These are phyloP conservation scores for Quercus berberidifolia DNA, from an alignment of 306 rosid genomes.

Conservation along the genomic window DNA sequence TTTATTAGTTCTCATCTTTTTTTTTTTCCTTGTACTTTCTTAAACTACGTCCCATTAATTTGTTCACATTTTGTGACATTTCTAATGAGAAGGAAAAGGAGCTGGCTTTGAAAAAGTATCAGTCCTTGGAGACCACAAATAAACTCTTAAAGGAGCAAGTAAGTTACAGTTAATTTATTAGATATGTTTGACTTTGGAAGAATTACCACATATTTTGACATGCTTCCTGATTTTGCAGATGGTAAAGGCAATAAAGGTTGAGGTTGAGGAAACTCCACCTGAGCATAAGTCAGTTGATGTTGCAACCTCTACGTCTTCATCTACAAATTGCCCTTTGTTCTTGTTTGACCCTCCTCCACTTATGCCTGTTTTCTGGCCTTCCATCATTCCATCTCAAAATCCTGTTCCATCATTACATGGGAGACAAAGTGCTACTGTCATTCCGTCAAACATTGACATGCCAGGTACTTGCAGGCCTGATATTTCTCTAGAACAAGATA, in stretches of 20 bases:
- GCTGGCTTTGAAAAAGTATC: constrained; percentile 67
- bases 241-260: constrained; percentile 40
- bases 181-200: constrained; percentile 10
- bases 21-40: constrained; percentile 19
- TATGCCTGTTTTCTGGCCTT: constrained; percentile 69
- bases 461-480: constrained; percentile 43
- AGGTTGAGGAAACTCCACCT: constrained; percentile 44
- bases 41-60: constrained; percentile 5
- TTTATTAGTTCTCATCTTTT: constrained; percentile 1
- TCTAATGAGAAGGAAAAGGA: constrained; percentile 68
- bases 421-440: constrained; percentile 33
- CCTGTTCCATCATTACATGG: constrained; percentile 45
- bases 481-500: constrained; percentile 42
- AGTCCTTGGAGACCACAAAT: constrained; percentile 73
- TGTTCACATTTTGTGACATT: constrained; percentile 29
- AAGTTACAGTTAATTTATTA: constrained; percentile 27
- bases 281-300: constrained; percentile 34
- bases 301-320: constrained; percentile 35
- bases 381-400: constrained; percentile 48
- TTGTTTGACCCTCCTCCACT: constrained; percentile 57
- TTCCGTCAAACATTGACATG: constrained; percentile 46
- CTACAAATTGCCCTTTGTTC: constrained; percentile 53
- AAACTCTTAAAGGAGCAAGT: constrained; percentile 70
- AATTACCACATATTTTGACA: constrained; percentile 2
- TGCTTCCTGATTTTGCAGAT: constrained; percentile 52